Evolutionary conservation across 2,329 filamentous ascomycete species (phyloP), one percentile per base, ranked within the genome.

Genomic region (Periconia digitata): DNA sequence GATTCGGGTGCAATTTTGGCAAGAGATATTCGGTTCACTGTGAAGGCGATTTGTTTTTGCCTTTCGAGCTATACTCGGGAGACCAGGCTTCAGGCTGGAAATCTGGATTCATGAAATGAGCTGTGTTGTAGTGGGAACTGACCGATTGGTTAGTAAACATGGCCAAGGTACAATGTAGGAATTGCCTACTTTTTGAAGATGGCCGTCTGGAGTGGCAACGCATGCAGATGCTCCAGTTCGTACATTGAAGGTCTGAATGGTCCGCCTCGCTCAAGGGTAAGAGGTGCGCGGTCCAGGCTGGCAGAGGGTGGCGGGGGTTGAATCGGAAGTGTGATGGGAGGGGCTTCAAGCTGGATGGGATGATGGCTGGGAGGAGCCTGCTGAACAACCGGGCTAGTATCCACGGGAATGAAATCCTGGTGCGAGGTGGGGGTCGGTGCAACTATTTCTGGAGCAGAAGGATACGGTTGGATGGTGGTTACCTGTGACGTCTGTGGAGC

Each of bases 81-180:
- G 68, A 70, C 76, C 77, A 79, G 50, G 79, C 74, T 54, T 79
- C 76, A 6, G 77, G 77, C 49, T 79, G 75, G 56, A 80, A 80
- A 24, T 79, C 75, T 17, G 75, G 73, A 53, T 79, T 80, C 50
- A 74, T 60, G 60, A 76, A 80, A 61, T 80, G 77, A 5, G 76
- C 76, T 17, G 75, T 76, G 47, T 79, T 79, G 70, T 72, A 79
- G 54, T 76, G 76, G 5, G 76, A 79, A 58, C 76, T 79, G 29
- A n/a, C 27, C n/a, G 7, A 7, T 8, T 2, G n/a, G 40, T 70
- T 43, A 69, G 58, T 23, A 36, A 34, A 3, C 15, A 22, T 8
- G 24, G 18, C 45, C 17, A 23, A 32, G 34, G 15, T 21, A 1
- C 10, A 21, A 21, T 16, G 37, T 16, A 40, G 13, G 47, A 38